phyloP scores from a whole-genome alignment of 352 stramenopile genomes.

The Hyaloperonospora brassicae region DNA sequence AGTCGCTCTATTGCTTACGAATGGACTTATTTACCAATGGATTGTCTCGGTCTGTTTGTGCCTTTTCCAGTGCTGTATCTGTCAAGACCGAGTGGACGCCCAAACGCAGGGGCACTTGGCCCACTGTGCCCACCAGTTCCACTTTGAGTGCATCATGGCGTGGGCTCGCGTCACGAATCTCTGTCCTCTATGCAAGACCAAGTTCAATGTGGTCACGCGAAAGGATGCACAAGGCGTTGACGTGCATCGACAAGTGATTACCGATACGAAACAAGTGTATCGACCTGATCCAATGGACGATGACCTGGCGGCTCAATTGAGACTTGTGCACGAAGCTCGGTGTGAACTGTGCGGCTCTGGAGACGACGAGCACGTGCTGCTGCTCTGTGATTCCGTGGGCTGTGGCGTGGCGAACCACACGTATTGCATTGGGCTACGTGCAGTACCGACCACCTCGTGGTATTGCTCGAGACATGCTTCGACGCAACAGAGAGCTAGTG shows the following conservation, averaged over 20 bases:
- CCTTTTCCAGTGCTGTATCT: slow-evolving; percentile 67
- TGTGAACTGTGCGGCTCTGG: slow-evolving; percentile 66
- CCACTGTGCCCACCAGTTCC: slow-evolving; percentile 71
- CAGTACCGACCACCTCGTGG: slow-evolving; percentile 57
- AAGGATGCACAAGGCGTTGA: slow-evolving; percentile 31
- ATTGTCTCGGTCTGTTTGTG: neutral
- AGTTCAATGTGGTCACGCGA: slow-evolving; percentile 51
- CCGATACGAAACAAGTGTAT: slow-evolving; percentile 57
- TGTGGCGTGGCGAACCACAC: slow-evolving; percentile 65
- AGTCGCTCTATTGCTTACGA: too few species aligned
- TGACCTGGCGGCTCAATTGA: slow-evolving; percentile 56
- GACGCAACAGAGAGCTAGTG: slow-evolving; percentile 35
- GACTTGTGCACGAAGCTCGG: slow-evolving; percentile 59
- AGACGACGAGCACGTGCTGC: slow-evolving; percentile 72
- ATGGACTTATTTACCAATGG: too few species aligned
- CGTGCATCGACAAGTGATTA: slow-evolving; percentile 32
- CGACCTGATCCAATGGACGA: slow-evolving; percentile 51
- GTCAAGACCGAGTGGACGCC: slow-evolving; percentile 55
- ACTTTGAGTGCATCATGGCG: slow-evolving; percentile 76
- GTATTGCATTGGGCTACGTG: slow-evolving; percentile 56
- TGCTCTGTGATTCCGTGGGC: slow-evolving; percentile 63
- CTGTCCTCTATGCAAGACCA: slow-evolving; percentile 73
- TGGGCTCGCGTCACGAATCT: slow-evolving; percentile 81
- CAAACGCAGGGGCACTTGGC: slow-evolving; percentile 47
- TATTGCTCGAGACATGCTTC: slow-evolving; percentile 53